Percentiles rank a stretch among this genome's conserved stretches.
Evolutionary conservation across 352 stramenopile species (phyloP).

Genomic region (Globisporangium canariense): DNA sequence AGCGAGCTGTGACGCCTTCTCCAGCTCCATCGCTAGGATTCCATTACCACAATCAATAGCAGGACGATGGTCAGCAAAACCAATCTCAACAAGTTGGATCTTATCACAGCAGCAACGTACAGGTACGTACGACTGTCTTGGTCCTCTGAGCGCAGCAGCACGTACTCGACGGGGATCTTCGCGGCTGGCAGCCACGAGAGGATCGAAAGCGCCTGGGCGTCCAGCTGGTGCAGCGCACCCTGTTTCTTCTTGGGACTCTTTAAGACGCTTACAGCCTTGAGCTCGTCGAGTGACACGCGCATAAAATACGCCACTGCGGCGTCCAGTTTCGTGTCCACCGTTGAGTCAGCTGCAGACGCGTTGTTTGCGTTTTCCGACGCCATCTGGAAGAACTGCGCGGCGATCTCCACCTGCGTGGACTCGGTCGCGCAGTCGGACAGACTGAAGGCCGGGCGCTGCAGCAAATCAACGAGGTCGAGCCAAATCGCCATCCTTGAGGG

Average conservation of each 20-base stretch:
- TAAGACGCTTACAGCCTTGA: slow-evolving; percentile 33
- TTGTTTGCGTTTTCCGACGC: slow-evolving; percentile 20
- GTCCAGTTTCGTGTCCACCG: slow-evolving; percentile 35
- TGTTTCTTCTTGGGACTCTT: slow-evolving; percentile 35
- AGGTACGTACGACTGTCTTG: slow-evolving; percentile 53
- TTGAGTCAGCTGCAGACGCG: slow-evolving; percentile 11
- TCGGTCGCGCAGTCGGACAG: slow-evolving; percentile 40
- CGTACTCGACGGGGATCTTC: slow-evolving; percentile 59
- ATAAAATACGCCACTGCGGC: slow-evolving; percentile 63
- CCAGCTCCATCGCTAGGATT: slow-evolving; percentile 31
- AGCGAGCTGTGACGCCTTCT: slow-evolving; percentile 30
- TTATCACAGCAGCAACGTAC: neutral
- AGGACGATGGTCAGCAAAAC: neutral
- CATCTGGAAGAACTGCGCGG: slow-evolving; percentile 46
- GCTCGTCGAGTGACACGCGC: slow-evolving; percentile 51
- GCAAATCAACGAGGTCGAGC: slow-evolving; percentile 67
- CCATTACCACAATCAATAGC: neutral
- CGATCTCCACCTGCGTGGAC: slow-evolving; percentile 35
- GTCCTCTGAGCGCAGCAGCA: slow-evolving; percentile 76
- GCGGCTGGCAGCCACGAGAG: slow-evolving; percentile 54
- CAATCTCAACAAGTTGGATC: neutral
- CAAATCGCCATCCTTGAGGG: slow-evolving; percentile 57
- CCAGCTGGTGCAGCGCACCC: slow-evolving; percentile 35
- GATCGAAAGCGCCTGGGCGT: slow-evolving; percentile 43
- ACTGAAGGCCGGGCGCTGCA: slow-evolving; percentile 55